Percentiles rank a stretch among this genome's conserved stretches.
Conservation (phyloP, 768 basidiomycete genomes). For the Boletus rex-veris region DNA sequence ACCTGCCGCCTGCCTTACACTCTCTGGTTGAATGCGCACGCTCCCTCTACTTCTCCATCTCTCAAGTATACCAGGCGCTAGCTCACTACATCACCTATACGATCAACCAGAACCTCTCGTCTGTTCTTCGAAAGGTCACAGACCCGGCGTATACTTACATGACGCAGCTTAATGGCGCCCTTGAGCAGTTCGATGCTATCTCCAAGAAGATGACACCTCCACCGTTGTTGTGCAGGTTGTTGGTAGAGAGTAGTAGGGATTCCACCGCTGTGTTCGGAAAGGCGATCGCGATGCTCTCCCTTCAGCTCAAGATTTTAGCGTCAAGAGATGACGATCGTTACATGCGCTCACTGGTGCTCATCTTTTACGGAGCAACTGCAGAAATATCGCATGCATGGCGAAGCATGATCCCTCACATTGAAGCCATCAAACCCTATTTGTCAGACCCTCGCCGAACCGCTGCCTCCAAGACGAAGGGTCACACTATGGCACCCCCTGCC, state of each 20-base stretch:
- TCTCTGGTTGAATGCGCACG: slow-evolving; percentile 84
- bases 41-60: slow-evolving; percentile 86
- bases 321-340: slow-evolving; percentile 81
- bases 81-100: slow-evolving; percentile 84
- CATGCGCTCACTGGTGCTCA: slow-evolving; percentile 78
- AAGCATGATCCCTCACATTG: slow-evolving; percentile 65
- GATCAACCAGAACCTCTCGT: slow-evolving; percentile 77
- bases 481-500: slow-evolving; percentile 25
- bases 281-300: slow-evolving; percentile 75
- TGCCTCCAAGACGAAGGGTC: slow-evolving; percentile 28
- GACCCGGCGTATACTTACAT: slow-evolving; percentile 82
- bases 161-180: slow-evolving; percentile 76
- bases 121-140: slow-evolving; percentile 78
- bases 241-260: slow-evolving; percentile 83
- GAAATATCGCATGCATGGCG: slow-evolving; percentile 89
- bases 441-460: slow-evolving; percentile 40
- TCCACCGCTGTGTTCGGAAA: slow-evolving; percentile 81
- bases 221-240: slow-evolving; percentile 64
- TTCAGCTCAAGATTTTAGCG: slow-evolving; percentile 77
- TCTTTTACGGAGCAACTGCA: slow-evolving; percentile 84
- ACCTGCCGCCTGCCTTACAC: slow-evolving; percentile 67
- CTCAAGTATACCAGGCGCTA: slow-evolving; percentile 86
- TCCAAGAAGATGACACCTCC: slow-evolving; percentile 69
- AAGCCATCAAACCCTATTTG: slow-evolving; percentile 64
- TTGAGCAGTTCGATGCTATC: slow-evolving; percentile 88